Evolutionary conservation across 768 basidiomycete species (phyloP), one percentile per base, ranked within the genome.

Genomic region (Pleurotus platypus): DNA sequence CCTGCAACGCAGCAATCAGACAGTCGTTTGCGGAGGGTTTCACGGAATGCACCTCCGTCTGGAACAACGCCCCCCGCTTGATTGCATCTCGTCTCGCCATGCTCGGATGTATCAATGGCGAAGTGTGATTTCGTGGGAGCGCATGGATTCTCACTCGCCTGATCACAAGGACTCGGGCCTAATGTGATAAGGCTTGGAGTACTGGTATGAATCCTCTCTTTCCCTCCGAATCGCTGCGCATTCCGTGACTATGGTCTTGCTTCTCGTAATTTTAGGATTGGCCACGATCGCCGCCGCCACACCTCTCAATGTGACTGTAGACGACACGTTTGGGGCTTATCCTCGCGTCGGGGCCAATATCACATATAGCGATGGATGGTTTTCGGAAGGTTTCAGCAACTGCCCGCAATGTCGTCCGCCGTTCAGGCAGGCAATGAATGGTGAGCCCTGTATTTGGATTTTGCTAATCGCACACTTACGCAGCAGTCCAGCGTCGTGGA

Each of bases 291-390:
- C 42, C 15, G n/a, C 9, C 27, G 51, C 51, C 12, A 18, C 37
- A 13, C 39, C 51, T 11, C 42, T 54, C 51, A 54, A 54, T 54
- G 39, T 54, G n/a, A 54, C 51, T 2, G 51, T 54, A 5, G 51
- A 54, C 39, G 51, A 54, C n/a, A 35, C 35, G 18, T 24, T 54
- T n/a, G 51, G 51, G 12, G 24, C 51, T 16, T 35, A 35, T 15
- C 24, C 49, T n/a, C 15, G 49, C n/a, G 38, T 27, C 24, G 49
- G 39, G 18, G 16, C 16, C 8, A 54, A 54, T n/a, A 54, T 54
- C n/a, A 24, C 51, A 12, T 54, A 54, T 24, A 54, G 51, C 51
- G 51, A 54, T 9, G 51, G 51, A 13, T 54, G 51, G 51, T 39
- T 54, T 18, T 37, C 12, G 18, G 20, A 42, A 4, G 51, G 51